phyloP scores from a whole-genome alignment of 2,329 filamentous ascomycete species.

The Fusarium proliferatum region DNA sequence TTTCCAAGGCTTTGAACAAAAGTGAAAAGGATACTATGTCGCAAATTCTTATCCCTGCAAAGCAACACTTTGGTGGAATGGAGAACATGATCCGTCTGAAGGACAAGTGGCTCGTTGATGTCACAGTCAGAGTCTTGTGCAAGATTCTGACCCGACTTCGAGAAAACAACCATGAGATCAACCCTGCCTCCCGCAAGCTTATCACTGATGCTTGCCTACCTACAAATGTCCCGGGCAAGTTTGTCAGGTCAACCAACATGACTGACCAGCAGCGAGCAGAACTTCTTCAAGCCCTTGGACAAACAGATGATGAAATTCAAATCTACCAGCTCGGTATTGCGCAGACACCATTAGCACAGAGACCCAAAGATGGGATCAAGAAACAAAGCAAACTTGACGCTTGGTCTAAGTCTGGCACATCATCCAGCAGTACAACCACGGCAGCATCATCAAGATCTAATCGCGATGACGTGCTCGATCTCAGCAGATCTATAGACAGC shows the following conservation, averaged over 20 bases:
- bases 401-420: conserved; percentile 66
- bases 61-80: conserved; percentile 71
- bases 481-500: conserved; percentile 60
- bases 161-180: conserved; percentile 79
- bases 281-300: conserved; percentile 72
- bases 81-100: conserved; percentile 91
- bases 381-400: conserved; percentile 71
- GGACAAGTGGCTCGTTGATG: conserved; percentile 85
- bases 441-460: conserved; percentile 51
- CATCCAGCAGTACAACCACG: conserved; percentile 36
- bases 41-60: conserved; percentile 53
- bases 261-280: conserved; percentile 86
- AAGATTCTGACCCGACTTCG: conserved; percentile 87
- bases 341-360: conserved; percentile 37
- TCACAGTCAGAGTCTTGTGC: conserved; percentile 82
- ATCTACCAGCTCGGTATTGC: conserved; percentile 56
- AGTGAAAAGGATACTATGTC: conserved; percentile 55
- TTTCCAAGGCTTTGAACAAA: conserved; percentile 54
- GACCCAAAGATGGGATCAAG: conserved; percentile 54
- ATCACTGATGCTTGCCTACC: conserved; percentile 74
- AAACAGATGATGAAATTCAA: conserved; percentile 66
- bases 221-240: conserved; percentile 64
- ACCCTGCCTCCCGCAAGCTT: conserved; percentile 66
- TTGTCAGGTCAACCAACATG: conserved; percentile 79
- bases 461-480: conserved; percentile 59